Evolutionary conservation across 1,139 yeast genomes (phyloP).

Genomic region (Saccharomyces hybrid): DNA sequence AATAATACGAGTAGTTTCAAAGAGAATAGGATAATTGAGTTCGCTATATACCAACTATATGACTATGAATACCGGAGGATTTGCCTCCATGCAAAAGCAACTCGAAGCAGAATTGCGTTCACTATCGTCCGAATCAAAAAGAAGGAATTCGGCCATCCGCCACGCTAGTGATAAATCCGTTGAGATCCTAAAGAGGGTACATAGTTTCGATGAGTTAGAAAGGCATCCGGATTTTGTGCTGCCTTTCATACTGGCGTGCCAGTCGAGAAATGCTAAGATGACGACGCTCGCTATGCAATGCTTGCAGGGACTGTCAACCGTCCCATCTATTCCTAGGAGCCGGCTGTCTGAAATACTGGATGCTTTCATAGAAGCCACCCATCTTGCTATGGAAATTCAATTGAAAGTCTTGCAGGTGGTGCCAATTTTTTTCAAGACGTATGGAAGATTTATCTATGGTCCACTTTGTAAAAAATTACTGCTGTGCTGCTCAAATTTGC

Average conservation of each 20-base stretch:
- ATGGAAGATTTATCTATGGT: slow-evolving; percentile 50
- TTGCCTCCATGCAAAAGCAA: slow-evolving; percentile 35
- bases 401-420: slow-evolving; percentile 78
- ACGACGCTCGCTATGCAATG: slow-evolving; percentile 66
- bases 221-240: slow-evolving; percentile 45
- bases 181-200: slow-evolving; percentile 38
- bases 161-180: slow-evolving; percentile 58
- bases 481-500: slow-evolving; percentile 53
- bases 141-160: slow-evolving; percentile 60
- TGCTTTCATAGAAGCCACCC: slow-evolving; percentile 66
- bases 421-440: slow-evolving; percentile 65
- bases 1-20: neutral
- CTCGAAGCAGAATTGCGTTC: slow-evolving; percentile 49
- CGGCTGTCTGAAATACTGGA: slow-evolving; percentile 51
- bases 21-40: neutral
- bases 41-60: slow-evolving; percentile 6
- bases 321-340: slow-evolving; percentile 44
- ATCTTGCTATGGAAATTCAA: slow-evolving; percentile 74
- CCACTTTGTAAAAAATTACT: slow-evolving; percentile 52
- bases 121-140: slow-evolving; percentile 60
- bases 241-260: slow-evolving; percentile 70
- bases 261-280: slow-evolving; percentile 66
- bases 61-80: slow-evolving; percentile 14
- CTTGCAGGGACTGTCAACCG: slow-evolving; percentile 50
- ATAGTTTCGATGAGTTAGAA: slow-evolving; percentile 28